Percentiles rank a stretch among this genome's conserved stretches.
Evolutionary conservation across 2,329 filamentous ascomycete genomes (phyloP).

Genomic region (Monilinia vaccinii-corymbosi): DNA sequence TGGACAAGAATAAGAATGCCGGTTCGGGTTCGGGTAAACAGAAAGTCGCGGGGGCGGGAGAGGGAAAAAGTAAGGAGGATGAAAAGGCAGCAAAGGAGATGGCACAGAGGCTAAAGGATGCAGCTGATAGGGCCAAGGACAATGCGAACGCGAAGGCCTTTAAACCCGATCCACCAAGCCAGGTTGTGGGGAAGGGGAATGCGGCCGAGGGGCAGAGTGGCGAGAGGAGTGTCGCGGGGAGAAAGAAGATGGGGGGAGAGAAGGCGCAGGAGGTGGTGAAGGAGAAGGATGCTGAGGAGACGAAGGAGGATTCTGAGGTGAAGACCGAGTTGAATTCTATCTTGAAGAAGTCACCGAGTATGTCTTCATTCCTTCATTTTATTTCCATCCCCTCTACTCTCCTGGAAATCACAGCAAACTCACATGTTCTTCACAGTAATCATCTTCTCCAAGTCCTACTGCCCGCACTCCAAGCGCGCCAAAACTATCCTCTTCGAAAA

Average conservation of each 20-base stretch:
- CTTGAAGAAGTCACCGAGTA: constrained; percentile 77
- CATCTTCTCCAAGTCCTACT: constrained; percentile 94
- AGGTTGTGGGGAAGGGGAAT: constrained; percentile 39
- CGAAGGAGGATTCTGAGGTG: constrained; percentile 52
- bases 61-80: constrained; percentile 36
- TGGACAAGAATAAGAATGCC: constrained; percentile 23
- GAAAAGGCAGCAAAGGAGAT: constrained; percentile 47
- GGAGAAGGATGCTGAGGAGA: constrained; percentile 33
- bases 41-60: not conserved
- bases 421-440: constrained; percentile 54
- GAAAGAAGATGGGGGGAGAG: constrained; percentile 34
- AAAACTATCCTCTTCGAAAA: constrained; percentile 77
- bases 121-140: constrained; percentile 60
- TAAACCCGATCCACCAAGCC: constrained; percentile 48
- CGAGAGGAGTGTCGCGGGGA: constrained; percentile 40
- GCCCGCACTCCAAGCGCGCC: constrained; percentile 74
- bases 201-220: constrained; percentile 25
- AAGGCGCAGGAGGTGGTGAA: constrained; percentile 28
- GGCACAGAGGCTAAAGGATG: constrained; percentile 54
- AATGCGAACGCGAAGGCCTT: constrained; percentile 58
- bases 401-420: not conserved
- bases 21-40: not conserved
- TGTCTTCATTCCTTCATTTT: constrained; percentile 20
- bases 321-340: constrained; percentile 68
- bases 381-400: not conserved